These are phyloP conservation scores for Cucumis hystrix DNA, from an alignment of 306 rosid species.

Conservation along the genomic window DNA sequence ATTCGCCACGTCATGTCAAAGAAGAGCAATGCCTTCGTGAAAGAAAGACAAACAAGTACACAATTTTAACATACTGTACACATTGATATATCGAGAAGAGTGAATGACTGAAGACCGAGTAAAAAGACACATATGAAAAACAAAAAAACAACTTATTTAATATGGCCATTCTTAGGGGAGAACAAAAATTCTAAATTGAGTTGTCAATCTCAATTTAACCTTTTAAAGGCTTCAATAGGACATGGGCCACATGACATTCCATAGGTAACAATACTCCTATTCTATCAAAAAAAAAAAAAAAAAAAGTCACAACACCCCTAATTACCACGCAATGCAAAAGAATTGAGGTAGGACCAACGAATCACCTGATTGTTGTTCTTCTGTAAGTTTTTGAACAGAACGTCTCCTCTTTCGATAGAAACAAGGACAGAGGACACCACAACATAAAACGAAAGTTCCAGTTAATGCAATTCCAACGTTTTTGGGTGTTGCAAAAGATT, in stretches of 20 bases:
- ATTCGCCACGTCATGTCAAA: neutral
- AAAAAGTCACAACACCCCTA: neutral
- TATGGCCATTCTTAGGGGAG: neutral
- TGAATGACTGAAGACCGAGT: neutral
- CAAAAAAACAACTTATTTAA: neutral
- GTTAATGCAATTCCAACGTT: conserved; percentile 34
- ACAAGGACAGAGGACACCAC: conserved; percentile 74
- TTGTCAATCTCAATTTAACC: neutral
- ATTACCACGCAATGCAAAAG: neutral
- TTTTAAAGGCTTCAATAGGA: neutral
- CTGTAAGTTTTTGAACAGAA: conserved; percentile 28
- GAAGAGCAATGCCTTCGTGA: neutral
- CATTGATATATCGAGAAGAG: neutral
- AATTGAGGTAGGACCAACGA: conserved; percentile 11
- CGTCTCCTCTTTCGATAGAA: conserved; percentile 36
- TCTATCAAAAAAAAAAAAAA: too few species aligned
- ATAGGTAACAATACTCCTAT: neutral
- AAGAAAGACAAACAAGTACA: neutral
- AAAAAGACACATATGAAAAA: neutral
- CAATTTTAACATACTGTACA: neutral
- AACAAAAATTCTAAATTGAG: neutral
- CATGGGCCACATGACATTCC: neutral
- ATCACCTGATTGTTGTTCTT: conserved; percentile 61
- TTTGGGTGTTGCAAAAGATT: conserved; percentile 9
- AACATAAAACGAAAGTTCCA: conserved; percentile 52